Evolutionary conservation across 2,329 filamentous ascomycete species (phyloP).

Genomic region (Fusarium citri): DNA sequence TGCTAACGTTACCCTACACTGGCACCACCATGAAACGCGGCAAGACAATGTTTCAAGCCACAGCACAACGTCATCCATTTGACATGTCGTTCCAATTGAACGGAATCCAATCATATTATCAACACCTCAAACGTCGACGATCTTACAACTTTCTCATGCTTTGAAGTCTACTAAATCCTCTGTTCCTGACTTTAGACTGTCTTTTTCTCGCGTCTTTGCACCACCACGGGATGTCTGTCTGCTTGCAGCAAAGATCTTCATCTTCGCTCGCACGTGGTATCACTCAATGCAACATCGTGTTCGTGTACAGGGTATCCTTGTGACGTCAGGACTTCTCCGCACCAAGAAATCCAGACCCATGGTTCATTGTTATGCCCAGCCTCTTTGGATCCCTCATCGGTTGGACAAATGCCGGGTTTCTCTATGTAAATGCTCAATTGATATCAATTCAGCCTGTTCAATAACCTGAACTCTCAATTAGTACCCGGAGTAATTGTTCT

Average conservation of each 20-base stretch:
- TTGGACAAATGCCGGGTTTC: not conserved
- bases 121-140: not conserved
- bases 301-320: conserved; percentile 2
- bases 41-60: not conserved
- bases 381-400: conserved; percentile 2
- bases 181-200: conserved; percentile 5
- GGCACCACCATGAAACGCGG: no score
- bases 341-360: conserved; percentile 1
- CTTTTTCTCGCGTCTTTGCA: not conserved
- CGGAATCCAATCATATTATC: not conserved
- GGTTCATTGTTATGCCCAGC: conserved; percentile 9
- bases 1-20: not conserved
- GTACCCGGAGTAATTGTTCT: not conserved
- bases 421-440: not conserved
- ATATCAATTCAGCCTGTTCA: not conserved
- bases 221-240: not conserved
- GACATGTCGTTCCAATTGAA: not conserved
- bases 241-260: not conserved
- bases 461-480: not conserved
- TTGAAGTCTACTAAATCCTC: not conserved
- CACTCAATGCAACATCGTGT: conserved; percentile 5
- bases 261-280: conserved; percentile 3
- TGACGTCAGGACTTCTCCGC: conserved; percentile 24
- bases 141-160: not conserved
- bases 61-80: not conserved